These are phyloP conservation scores for Tuctoria greenei DNA, from an alignment of 176 grass and related monocot species.

Conservation along the genomic window DNA sequence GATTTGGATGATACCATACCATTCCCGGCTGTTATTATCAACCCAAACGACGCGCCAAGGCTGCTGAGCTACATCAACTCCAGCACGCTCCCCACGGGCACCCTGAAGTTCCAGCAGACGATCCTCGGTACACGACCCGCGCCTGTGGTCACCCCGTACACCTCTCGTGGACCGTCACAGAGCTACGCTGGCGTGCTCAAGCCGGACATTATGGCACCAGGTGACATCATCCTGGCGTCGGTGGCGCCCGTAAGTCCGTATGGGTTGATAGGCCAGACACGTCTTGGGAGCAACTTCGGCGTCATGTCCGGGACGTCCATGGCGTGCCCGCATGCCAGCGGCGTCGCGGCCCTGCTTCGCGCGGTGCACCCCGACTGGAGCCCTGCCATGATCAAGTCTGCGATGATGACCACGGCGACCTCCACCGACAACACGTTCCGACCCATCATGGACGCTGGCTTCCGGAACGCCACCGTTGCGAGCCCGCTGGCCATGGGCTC, in stretches of 20 bases:
- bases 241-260: conserved; percentile 8
- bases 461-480: not conserved
- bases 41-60: too few relatives aligned
- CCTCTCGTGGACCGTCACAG: conserved; percentile 53
- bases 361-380: conserved; percentile 49
- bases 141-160: conserved; percentile 39
- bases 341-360: conserved; percentile 60
- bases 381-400: conserved; percentile 72
- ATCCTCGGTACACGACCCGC: conserved; percentile 37
- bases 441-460: conserved; percentile 46
- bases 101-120: too few relatives aligned
- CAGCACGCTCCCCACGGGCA: too few relatives aligned
- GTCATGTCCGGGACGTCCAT: conserved; percentile 65
- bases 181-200: conserved; percentile 59
- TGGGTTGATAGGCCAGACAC: conserved; percentile 13
- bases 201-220: conserved; percentile 64
- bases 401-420: conserved; percentile 72
- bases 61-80: too few relatives aligned
- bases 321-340: conserved; percentile 62
- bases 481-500: conserved; percentile 67
- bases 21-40: conserved; percentile 46
- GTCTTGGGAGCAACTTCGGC: conserved; percentile 22
- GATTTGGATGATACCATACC: not conserved
- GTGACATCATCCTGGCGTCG: conserved; percentile 45
- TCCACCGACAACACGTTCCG: conserved; percentile 38